phyloP scores from a whole-genome alignment of 1,284 basidiomycete species.

The Athelia psychrophila region DNA sequence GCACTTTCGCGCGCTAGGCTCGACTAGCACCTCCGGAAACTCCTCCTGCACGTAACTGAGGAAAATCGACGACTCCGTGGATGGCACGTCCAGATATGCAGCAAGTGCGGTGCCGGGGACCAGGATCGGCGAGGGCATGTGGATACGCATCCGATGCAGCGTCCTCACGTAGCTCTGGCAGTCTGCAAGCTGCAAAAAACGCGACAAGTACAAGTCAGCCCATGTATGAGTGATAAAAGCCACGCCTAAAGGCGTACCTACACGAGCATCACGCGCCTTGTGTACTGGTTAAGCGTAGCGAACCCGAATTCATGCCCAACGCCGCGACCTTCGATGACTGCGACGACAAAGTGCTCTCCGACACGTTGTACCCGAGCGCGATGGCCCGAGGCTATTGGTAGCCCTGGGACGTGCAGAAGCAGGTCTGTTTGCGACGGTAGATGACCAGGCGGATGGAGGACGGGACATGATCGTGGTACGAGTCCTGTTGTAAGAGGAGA shows the following conservation, averaged over 20 bases:
- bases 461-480: no score
- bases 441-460: no score
- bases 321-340: no score
- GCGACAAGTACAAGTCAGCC: not conserved
- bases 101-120: constrained; percentile 79
- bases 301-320: not conserved
- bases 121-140: constrained; percentile 69
- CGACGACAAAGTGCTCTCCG: not conserved
- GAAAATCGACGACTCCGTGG: constrained; percentile 53
- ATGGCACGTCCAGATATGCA: constrained; percentile 39
- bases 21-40: constrained; percentile 63
- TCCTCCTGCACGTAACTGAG: constrained; percentile 75
- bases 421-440: no score
- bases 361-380: not conserved
- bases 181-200: constrained; percentile 62
- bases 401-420: not conserved
- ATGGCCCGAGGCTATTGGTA: no score
- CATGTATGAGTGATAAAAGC: not conserved
- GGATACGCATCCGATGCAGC: constrained; percentile 80
- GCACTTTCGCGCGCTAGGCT: constrained; percentile 69
- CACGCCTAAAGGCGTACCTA: no score
- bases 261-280: not conserved
- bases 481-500: no score
- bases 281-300: not conserved
- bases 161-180: constrained; percentile 86